Conservation (phyloP, 2,329 filamentous ascomycete species). For the Hypocrella siamensis region DNA sequence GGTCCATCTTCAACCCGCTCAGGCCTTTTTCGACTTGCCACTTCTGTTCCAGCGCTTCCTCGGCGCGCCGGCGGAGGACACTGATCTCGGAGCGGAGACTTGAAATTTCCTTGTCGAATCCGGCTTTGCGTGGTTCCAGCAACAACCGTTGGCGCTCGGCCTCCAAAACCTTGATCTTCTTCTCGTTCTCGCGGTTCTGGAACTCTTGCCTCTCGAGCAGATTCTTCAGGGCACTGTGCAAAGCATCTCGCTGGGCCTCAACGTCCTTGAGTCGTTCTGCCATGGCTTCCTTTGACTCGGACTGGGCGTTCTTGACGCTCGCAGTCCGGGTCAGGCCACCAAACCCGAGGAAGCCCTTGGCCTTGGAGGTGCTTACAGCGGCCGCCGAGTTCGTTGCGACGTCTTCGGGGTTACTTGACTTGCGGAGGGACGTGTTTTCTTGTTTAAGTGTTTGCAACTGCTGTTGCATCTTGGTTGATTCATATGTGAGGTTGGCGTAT, state of each 20-base stretch:
- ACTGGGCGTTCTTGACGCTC: constrained; percentile 31
- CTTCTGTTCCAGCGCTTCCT: constrained; percentile 89
- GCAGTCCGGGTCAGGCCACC: constrained; percentile 42
- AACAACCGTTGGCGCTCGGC: constrained; percentile 62
- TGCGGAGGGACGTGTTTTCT: constrained; percentile 46
- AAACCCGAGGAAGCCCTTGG: constrained; percentile 19
- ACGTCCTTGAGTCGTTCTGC: constrained; percentile 80
- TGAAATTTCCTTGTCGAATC: constrained; percentile 72
- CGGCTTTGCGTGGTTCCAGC: constrained; percentile 51
- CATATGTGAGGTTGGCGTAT: constrained; percentile 59
- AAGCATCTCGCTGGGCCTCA: constrained; percentile 80
- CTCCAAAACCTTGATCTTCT: constrained; percentile 64
- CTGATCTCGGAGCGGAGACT: constrained; percentile 73
- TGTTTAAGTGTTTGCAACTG: constrained; percentile 57
- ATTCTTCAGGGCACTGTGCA: constrained; percentile 75
- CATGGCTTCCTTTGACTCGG: constrained; percentile 50
- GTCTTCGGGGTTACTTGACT: constrained; percentile 13
- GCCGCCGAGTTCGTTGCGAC: constrained; percentile 48
- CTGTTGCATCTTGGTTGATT: constrained; percentile 74
- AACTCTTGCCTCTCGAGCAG: constrained; percentile 74
- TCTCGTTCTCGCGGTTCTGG: constrained; percentile 70
- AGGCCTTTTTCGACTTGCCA: constrained; percentile 91
- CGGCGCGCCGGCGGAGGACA: constrained; percentile 67
- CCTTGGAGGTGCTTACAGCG: constrained; percentile 32
- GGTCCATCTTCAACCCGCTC: constrained; percentile 81